Base-by-base conservation (phyloP, 1,139 yeast genomes). In the Saccharomycopsis hybrid region DNA sequence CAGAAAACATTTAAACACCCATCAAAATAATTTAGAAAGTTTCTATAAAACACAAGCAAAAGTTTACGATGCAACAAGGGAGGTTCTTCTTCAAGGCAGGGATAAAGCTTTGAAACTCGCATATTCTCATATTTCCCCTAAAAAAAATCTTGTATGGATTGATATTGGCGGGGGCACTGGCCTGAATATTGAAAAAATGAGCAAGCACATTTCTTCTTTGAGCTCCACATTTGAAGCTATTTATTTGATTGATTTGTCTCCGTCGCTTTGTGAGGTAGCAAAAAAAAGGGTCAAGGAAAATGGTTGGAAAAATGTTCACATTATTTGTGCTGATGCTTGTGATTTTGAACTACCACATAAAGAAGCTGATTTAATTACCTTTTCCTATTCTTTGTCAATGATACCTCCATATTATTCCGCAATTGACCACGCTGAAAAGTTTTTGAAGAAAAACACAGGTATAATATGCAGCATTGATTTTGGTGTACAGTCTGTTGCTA, bases 141-240 rank as follows among this genome's bases (percentile, higher is more conserved):
- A 64, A 49, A 65, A 66, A 49, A 74, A 74, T 50, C 67, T 83
- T 49, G 81, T 85, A 44, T 85, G 95, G 95, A 74, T 85, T 50
- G 95, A 85, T 63, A 74, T 85, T 62, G 95, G 94, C 48, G 94
- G 94, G 41, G 94, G 94, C 29, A 85, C 95, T 4, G 95, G 95
- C 46, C 73, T 82, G 65, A 85, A 85, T 65, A 81, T 85, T 59
- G 94, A 85, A 64, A 74, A 74, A 58, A 85, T 85, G 95, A 71
- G 82, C 62, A 63, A 69, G 47, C 66, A 78, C 43, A 67, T 75
- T 51, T 75, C 81, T 4, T 66, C 80, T 41, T 60, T 74, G 41
- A 55, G 53, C 9, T 62, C 67, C 31, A 66, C 73, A 54, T 85
- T 85, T 65, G 75, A 76, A 58, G 83, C 84, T 7, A 74, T 85